Evolutionary conservation across 1,284 basidiomycete genomes (phyloP), one percentile per base, ranked within the genome.

Genomic region (Sanghuangporus sanghuang): DNA sequence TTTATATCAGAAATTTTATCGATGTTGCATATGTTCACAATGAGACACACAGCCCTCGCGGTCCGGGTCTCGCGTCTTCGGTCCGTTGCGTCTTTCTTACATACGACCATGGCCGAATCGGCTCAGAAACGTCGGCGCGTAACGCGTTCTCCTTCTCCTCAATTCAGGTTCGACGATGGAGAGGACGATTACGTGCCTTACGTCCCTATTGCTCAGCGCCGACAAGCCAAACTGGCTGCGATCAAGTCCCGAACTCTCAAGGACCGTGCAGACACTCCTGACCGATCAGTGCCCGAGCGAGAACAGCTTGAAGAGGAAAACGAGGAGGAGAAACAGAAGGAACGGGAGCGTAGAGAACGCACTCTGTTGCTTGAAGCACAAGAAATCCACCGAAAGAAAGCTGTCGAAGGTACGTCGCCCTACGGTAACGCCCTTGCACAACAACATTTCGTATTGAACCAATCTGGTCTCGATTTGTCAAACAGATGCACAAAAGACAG

Each of bases 331-430:
- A 73, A 79, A 46, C 78, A 80, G 35, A 83, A 82, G 65, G 92
- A 96, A 71, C 87, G 84, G 73, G 84, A 86, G 23, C 78, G 94
- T 64, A 89, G 86, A 72, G 91, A 95, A 73, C 79, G 93, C 68
- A 96, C 95, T 0, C 76, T 98, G 60, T 77, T 98, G 59, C 77
- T 95, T 71, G 93, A 96, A 72, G 95, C 95, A 0, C 94, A 96
- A 75, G 94, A 97, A 72, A 95, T 98, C 27, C 93, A 96, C 73
- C 82, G 82, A 39, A 81, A 81, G 71, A 93, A 88, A 74, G 92
- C 90, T 11, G 80, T 80, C 58, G 91, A 95, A 78, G 92, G 94
- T 94, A 64, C 21, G 27, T 11, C 16, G 11, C 16, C 12, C 11
- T 39, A 12, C n/a, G 12, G 14, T 18, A 36, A 36, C 35, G 6